Percentiles rank a stretch among this genome's conserved stretches.
phyloP scores from a whole-genome alignment of 768 basidiomycete genomes.

The Tylopilus intermedius region DNA sequence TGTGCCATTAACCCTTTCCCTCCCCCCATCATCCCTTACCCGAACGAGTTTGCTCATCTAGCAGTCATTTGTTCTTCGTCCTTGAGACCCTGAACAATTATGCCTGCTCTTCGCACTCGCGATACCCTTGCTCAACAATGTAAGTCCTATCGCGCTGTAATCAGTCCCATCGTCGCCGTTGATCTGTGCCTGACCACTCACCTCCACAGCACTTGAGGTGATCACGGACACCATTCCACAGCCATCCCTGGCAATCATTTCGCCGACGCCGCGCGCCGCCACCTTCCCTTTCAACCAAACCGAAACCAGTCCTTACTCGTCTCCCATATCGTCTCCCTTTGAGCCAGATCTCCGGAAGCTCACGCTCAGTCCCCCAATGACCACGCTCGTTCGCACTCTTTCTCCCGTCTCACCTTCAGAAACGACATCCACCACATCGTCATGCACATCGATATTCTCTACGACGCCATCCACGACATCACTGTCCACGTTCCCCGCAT shows the following conservation, averaged over 20 bases:
- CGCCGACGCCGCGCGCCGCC: conserved; percentile 55
- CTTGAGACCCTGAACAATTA: conserved; percentile 39
- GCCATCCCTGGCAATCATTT: conserved; percentile 54
- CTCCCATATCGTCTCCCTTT: conserved; percentile 67
- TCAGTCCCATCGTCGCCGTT: conserved; percentile 1
- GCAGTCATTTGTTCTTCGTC: conserved; percentile 31
- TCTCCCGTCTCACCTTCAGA: conserved; percentile 36
- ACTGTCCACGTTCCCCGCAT: conserved; percentile 30
- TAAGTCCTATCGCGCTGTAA: conserved; percentile 23
- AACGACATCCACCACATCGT: conserved; percentile 28
- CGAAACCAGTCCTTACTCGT: conserved; percentile 55
- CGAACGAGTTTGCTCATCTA: conserved; percentile 33
- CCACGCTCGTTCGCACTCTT: conserved; percentile 36
- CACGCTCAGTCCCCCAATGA: conserved; percentile 41
- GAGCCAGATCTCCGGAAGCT: conserved; percentile 58
- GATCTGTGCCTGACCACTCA: conserved; percentile 14
- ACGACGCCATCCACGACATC: conserved; percentile 34
- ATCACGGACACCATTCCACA: conserved; percentile 56
- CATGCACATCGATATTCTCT: conserved; percentile 39
- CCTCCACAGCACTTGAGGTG: conserved; percentile 64
- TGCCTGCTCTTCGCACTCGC: conserved; percentile 78
- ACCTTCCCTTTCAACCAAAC: conserved; percentile 37
- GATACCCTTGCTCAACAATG: conserved; percentile 54
- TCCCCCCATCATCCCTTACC: conserved; percentile 33
- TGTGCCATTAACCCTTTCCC: conserved; percentile 14